These are phyloP conservation scores for Astragalus glycyphyllos DNA, from an alignment of 306 rosid genomes.

Conservation along the genomic window DNA sequence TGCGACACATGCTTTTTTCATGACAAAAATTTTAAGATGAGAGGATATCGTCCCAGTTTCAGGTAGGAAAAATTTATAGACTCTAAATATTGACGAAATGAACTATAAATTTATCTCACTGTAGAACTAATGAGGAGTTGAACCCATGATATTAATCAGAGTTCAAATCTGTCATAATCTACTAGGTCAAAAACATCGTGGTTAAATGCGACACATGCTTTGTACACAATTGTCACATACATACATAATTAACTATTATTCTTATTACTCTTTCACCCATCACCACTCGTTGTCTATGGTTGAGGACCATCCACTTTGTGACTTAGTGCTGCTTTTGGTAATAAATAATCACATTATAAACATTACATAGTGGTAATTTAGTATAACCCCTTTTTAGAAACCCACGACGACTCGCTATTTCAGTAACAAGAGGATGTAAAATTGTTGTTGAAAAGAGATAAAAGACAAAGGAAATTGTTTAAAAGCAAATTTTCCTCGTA, in stretches of 20 bases:
- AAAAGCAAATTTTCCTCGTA: not conserved
- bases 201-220: constrained; percentile 41
- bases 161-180: too few relatives aligned
- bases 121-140: too few relatives aligned
- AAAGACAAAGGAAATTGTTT: constrained; percentile 6
- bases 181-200: too few relatives aligned
- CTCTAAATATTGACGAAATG: too few relatives aligned
- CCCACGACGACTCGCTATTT: constrained; percentile 13
- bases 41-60: too few relatives aligned
- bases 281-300: constrained; percentile 41
- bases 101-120: too few relatives aligned
- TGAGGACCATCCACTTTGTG: constrained; percentile 42
- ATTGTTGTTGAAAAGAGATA: constrained; percentile 10
- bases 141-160: too few relatives aligned
- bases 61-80: too few relatives aligned
- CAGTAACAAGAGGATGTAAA: not conserved
- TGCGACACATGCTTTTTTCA: constrained; percentile 36
- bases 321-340: constrained; percentile 33
- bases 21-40: too few relatives aligned
- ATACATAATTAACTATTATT: constrained; percentile 25
- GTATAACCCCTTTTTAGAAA: constrained; percentile 30
- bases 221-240: constrained; percentile 40
- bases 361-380: constrained; percentile 11
- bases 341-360: constrained; percentile 21
- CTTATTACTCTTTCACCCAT: constrained; percentile 41